Evolutionary conservation across 1,139 yeast species (phyloP).

Genomic region (Scheffersomyces insectosa): DNA sequence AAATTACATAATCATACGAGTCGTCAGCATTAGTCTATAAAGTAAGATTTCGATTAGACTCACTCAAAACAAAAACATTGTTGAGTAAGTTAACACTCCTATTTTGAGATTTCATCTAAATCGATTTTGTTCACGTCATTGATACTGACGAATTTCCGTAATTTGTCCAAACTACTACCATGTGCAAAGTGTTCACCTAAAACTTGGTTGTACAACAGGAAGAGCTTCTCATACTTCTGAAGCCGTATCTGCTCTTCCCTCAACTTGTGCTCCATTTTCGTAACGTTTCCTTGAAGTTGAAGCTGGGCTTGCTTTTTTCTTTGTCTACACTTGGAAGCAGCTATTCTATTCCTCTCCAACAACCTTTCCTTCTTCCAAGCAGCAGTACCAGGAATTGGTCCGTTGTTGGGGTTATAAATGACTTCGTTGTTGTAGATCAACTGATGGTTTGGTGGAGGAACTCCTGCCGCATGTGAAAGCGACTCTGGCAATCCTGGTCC

Average conservation of each 20-base stretch:
- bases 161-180: not conserved
- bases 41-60: no score
- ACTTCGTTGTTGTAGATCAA: constrained; percentile 60
- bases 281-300: constrained; percentile 60
- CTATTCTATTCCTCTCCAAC: constrained; percentile 68
- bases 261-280: constrained; percentile 17
- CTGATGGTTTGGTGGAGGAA: constrained; percentile 57
- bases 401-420: constrained; percentile 62
- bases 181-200: not conserved
- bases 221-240: not conserved
- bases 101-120: not conserved
- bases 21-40: no score
- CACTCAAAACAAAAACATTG: no score
- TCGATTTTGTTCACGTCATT: not conserved
- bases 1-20: no score
- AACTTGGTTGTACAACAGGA: not conserved
- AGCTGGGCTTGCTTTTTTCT: constrained; percentile 72
- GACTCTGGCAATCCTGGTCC: not conserved
- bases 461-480: constrained; percentile 32
- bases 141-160: not conserved
- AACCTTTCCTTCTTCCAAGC: constrained; percentile 77
- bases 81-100: not conserved
- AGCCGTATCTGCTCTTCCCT: not conserved
- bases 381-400: constrained; percentile 75
- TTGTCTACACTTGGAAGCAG: constrained; percentile 77